Evolutionary conservation across 371 early-diverging fungal genomes (phyloP), one percentile per base, ranked within the genome.

Genomic region (Neoconidiobolus thromboides): DNA sequence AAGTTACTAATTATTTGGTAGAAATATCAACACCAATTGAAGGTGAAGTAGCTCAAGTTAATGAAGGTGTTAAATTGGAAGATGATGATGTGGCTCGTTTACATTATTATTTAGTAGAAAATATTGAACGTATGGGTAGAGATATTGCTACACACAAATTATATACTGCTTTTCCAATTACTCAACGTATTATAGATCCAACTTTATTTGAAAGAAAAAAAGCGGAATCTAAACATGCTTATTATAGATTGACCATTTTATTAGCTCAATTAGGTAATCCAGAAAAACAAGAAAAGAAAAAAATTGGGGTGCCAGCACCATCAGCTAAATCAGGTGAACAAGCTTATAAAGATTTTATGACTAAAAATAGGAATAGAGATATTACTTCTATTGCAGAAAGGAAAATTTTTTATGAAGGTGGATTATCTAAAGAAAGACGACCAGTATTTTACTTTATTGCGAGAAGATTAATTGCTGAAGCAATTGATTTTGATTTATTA

Each of bases 181-280:
- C 46, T 43, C 48, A 57, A 36, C 14, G 43, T 55, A 36, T 37
- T 47, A 42, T 42, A 36, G 49, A 36, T n/a, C 50, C 54, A 37
- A 48, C 63, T 36, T 70, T 70, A 40, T 61, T 66, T 4, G 71
- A 73, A 53, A 67, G 68, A 61, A 62, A 61, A 12, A 69, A 70
- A 51, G 48, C 67, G 49, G 53, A 61, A 37, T 67, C 67, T 43
- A 81, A 80, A 63, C 69, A 71, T 7, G 62, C 73, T 7, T 85
- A 86, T 62, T 82, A 85, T 52, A 82, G 79, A 53, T 76, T 93
- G 1, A 83, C 86, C 4, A 87, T 83, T 41, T 64, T 93, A 43
- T 66, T 93, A 61, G 86, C 89, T 26, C 89, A 87, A 62, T 71
- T 93, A 2, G 93, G 92, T 5, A 82, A 88, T 55, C 86, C 89